Conservation (phyloP, 345 rosid species). For the Theobroma cacao region DNA sequence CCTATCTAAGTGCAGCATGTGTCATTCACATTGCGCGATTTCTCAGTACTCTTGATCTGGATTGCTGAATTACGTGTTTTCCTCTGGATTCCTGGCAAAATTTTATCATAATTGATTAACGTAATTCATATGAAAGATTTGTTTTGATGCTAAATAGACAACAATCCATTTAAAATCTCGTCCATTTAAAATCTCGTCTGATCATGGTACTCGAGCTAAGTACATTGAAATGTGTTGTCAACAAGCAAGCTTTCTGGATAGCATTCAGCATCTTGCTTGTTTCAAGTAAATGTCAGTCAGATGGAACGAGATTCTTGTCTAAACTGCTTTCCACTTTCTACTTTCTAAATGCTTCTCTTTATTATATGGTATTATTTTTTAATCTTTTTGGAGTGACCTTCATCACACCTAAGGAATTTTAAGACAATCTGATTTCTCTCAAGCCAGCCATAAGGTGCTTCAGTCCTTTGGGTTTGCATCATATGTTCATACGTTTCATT, state of each 20-base stretch:
- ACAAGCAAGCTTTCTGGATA: not conserved
- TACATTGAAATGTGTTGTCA: not conserved
- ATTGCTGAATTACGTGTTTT: too few relatives aligned
- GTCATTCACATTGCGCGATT: not conserved
- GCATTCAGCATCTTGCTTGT: slow-evolving; percentile 17
- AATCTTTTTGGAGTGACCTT: not conserved
- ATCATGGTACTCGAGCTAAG: not conserved
- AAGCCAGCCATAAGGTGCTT: not conserved
- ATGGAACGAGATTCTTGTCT: slow-evolving; percentile 33
- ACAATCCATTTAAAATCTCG: not conserved
- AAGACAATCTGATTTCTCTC: not conserved
- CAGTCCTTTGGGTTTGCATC: not conserved
- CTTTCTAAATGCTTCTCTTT: not conserved
- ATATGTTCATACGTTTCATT: not conserved
- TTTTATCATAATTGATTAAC: not conserved
- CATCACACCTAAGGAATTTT: not conserved
- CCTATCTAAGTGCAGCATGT: not conserved
- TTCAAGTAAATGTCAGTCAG: slow-evolving; percentile 1
- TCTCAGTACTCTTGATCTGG: not conserved
- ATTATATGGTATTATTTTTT: not conserved
- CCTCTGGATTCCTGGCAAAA: slow-evolving; percentile 9
- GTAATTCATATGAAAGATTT: not conserved
- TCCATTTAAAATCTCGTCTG: not conserved
- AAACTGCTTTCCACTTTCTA: not conserved
- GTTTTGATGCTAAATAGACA: not conserved